Conservation (phyloP, 805 yeast genomes). For the Peterozyma toletana region DNA sequence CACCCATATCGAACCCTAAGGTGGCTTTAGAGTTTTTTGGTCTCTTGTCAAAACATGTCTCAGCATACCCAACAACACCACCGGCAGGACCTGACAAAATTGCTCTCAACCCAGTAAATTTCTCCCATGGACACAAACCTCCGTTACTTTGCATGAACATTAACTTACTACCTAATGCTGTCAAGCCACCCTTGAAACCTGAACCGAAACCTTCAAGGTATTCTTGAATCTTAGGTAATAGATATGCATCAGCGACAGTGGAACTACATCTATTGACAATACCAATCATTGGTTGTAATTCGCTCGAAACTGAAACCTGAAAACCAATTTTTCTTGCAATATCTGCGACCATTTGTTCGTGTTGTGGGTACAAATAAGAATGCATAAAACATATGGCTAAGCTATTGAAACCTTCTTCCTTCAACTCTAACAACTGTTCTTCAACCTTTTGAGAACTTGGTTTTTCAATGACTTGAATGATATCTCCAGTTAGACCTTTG, state of each 20-base stretch:
- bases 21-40: constrained; percentile 48
- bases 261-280: constrained; percentile 71
- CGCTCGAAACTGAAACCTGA: constrained; percentile 61
- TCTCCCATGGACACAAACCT: constrained; percentile 78
- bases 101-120: constrained; percentile 83
- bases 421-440: constrained; percentile 33
- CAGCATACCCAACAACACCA: constrained; percentile 90
- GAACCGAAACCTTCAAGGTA: constrained; percentile 43
- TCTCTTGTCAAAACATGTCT: constrained; percentile 56
- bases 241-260: constrained; percentile 73
- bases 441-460: constrained; percentile 41
- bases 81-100: constrained; percentile 97
- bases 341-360: constrained; percentile 52
- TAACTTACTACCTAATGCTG: constrained; percentile 42
- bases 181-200: constrained; percentile 52
- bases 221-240: constrained; percentile 69
- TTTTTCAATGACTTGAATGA: constrained; percentile 44
- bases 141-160: constrained; percentile 97
- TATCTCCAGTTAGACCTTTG: constrained; percentile 63
- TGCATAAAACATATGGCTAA: constrained; percentile 69
- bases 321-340: constrained; percentile 68
- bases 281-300: constrained; percentile 74
- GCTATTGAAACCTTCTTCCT: constrained; percentile 54
- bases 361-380: constrained; percentile 65
- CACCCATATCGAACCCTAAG: constrained; percentile 88